phyloP scores from a whole-genome alignment of 2,329 filamentous ascomycete species.

The Fusarium liriodendri region DNA sequence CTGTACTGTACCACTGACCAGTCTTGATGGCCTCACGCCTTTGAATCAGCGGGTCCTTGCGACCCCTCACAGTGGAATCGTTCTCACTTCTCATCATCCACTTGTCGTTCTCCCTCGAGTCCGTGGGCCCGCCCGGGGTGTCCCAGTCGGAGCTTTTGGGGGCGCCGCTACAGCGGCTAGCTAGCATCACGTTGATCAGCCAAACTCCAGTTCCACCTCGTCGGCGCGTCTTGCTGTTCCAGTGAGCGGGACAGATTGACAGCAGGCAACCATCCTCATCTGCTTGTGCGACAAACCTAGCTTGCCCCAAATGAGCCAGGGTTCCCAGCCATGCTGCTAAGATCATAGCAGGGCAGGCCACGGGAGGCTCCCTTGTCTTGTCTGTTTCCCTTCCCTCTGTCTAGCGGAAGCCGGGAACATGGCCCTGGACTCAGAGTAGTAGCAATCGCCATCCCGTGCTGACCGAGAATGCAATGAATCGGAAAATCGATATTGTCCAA shows the following conservation, averaged over 20 bases:
- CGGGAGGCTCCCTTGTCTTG: background rate
- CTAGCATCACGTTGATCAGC: conserved; percentile 1
- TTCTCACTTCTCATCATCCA: background rate
- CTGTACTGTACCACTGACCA: conserved; percentile 8
- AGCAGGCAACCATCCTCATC: background rate
- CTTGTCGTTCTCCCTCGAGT: conserved; percentile 1
- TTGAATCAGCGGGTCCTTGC: conserved; percentile 5
- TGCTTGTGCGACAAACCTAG: background rate
- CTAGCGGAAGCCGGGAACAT: conserved; percentile 12
- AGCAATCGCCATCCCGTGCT: background rate
- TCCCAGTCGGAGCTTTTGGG: conserved; percentile 1
- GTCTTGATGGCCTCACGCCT: conserved; percentile 19
- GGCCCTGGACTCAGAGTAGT: background rate
- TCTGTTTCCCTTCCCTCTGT: background rate
- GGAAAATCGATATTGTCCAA: background rate
- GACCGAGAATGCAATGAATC: conserved; percentile 1
- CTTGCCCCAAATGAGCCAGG: background rate
- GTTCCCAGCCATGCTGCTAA: conserved; percentile 6
- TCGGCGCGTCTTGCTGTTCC: background rate
- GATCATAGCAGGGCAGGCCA: conserved; percentile 34
- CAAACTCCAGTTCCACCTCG: background rate
- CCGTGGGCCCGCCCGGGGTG: background rate
- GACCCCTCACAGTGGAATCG: background rate
- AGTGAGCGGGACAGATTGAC: background rate
- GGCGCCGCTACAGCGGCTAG: background rate